These are phyloP conservation scores for Paragyromitra xinjiangensis DNA, from an alignment of 495 filamentous ascomycete genomes.

Conservation along the genomic window DNA sequence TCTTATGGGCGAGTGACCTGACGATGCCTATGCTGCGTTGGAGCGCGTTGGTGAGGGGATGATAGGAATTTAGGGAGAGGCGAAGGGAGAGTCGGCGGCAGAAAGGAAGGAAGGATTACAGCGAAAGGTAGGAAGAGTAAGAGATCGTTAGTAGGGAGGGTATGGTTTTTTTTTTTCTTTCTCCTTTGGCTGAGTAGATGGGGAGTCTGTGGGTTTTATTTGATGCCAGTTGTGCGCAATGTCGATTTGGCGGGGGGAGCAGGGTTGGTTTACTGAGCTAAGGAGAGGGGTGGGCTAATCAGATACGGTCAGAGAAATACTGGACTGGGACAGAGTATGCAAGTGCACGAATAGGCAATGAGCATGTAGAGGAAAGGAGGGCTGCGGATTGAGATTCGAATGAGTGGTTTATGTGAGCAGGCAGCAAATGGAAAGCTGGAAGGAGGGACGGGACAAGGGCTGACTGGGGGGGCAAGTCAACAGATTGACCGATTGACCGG, in stretches of 20 bases:
- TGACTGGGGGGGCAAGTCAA: slow-evolving; percentile 35
- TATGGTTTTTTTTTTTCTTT: slow-evolving; percentile 31
- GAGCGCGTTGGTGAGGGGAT: slow-evolving; percentile 54
- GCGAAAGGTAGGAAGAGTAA: slow-evolving; percentile 55
- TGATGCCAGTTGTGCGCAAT: slow-evolving; percentile 52
- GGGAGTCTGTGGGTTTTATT: slow-evolving; percentile 54
- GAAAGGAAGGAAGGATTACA: slow-evolving; percentile 55
- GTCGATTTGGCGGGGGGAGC: slow-evolving; percentile 51
- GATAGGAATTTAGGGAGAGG: slow-evolving; percentile 55
- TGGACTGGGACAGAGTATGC: slow-evolving; percentile 35
- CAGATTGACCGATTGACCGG: slow-evolving; percentile 31
- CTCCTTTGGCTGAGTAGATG: slow-evolving; percentile 39
- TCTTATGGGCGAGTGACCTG: slow-evolving; percentile 37
- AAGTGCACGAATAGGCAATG: slow-evolving; percentile 27
- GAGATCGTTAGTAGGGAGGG: slow-evolving; percentile 55
- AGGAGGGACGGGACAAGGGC: slow-evolving; percentile 39
- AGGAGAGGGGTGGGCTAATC: slow-evolving; percentile 56
- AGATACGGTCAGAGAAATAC: slow-evolving; percentile 42
- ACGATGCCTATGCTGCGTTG: slow-evolving; percentile 45
- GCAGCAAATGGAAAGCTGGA: slow-evolving; percentile 11
- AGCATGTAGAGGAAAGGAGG: slow-evolving; percentile 35
- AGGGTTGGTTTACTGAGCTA: slow-evolving; percentile 42
- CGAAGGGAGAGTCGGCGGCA: slow-evolving; percentile 46
- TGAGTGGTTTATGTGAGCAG: slow-evolving; percentile 41
- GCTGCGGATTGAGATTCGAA: slow-evolving; percentile 49